These are phyloP conservation scores for Pseudogymnoascus sp. DNA, from an alignment of 2,329 filamentous ascomycete species.

Conservation along the genomic window DNA sequence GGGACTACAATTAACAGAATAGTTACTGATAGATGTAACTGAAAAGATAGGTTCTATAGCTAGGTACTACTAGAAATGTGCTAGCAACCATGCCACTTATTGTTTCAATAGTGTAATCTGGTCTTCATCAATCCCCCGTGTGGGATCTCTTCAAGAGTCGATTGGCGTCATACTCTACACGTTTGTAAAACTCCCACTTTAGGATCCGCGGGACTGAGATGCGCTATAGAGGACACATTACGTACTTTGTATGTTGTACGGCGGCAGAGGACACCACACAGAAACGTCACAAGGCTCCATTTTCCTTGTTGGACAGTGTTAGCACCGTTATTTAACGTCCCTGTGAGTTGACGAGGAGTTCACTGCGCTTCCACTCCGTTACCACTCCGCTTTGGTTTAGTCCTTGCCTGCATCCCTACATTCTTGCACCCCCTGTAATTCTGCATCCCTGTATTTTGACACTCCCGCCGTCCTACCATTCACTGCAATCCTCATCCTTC, in stretches of 20 bases:
- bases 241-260: neutral
- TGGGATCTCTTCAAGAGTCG: neutral
- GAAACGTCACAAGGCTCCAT: neutral
- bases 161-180: neutral
- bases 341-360: neutral
- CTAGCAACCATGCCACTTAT: too few species aligned
- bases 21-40: too few species aligned
- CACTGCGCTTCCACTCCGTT: neutral
- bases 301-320: neutral
- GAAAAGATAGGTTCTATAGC: too few species aligned
- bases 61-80: too few species aligned
- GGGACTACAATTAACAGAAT: too few species aligned
- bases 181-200: neutral
- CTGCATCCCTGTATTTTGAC: neutral
- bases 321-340: neutral
- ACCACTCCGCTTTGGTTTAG: neutral
- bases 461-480: neutral
- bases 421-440: neutral
- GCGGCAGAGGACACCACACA: neutral
- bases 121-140: neutral
- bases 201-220: neutral
- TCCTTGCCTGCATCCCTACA: neutral
- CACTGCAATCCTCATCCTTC: neutral
- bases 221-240: neutral
- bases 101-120: neutral